Conservation (phyloP, 1,284 basidiomycete genomes). For the Vanrija humicola region DNA sequence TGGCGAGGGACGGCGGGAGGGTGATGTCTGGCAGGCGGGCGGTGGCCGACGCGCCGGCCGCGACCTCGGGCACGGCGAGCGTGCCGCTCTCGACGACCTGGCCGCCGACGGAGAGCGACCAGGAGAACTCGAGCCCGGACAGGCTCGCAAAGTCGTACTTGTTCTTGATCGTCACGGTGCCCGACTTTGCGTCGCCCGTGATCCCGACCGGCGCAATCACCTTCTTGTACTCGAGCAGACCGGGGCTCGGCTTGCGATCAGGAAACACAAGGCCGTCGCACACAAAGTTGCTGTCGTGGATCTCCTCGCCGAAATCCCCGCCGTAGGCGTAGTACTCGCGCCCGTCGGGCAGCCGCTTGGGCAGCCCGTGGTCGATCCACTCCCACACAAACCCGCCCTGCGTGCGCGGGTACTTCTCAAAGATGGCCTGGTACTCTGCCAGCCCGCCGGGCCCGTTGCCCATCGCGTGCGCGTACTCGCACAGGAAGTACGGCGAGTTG, state of each 20-base stretch:
- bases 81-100: constrained; percentile 3
- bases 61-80: constrained; percentile 4
- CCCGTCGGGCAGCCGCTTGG: constrained; percentile 6
- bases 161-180: constrained; percentile 6
- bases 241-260: constrained; percentile 12
- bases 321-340: constrained; percentile 19
- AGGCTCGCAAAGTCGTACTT: constrained; percentile 17
- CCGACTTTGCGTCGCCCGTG: neutral
- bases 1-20: neutral
- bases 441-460: constrained; percentile 23
- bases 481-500: constrained; percentile 13
- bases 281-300: constrained; percentile 16
- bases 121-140: constrained; percentile 12
- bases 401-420: constrained; percentile 18
- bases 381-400: constrained; percentile 32
- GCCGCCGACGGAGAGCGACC: constrained; percentile 15
- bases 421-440: constrained; percentile 16
- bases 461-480: constrained; percentile 25
- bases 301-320: constrained; percentile 29
- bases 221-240: constrained; percentile 10
- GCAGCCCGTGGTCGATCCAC: constrained; percentile 31
- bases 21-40: constrained; percentile 1
- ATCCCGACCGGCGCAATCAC: constrained; percentile 10
- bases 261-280: constrained; percentile 19
- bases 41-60: neutral